Evolutionary conservation across 164 flowering plant species (phyloP).

Genomic region (Chimonanthus praecox): DNA sequence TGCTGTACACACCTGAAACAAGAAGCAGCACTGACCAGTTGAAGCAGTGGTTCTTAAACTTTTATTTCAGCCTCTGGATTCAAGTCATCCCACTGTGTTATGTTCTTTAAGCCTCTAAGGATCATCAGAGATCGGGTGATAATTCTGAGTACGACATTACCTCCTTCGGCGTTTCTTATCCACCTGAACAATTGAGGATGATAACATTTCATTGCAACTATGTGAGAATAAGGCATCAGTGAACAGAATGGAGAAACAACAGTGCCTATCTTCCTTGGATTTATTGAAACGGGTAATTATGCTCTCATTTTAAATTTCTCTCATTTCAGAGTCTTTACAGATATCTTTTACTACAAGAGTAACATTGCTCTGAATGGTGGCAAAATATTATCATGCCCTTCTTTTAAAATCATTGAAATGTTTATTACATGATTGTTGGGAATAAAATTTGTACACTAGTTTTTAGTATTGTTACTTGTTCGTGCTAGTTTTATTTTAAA

Average conservation of each 20-base stretch:
- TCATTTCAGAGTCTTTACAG: too few relatives aligned
- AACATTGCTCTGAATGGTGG: too few relatives aligned
- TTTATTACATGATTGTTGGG: too few relatives aligned
- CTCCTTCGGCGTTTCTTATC: constrained; percentile 9
- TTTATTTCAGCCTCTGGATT: neutral
- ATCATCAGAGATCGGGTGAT: neutral
- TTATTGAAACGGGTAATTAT: neutral
- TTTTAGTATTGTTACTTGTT: too few relatives aligned
- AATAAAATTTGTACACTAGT: too few relatives aligned
- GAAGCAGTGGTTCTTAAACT: neutral
- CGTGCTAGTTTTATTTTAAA: too few relatives aligned
- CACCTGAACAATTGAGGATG: neutral
- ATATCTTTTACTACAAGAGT: too few relatives aligned
- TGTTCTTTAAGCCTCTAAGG: constrained; percentile 1
- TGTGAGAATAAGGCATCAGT: neutral
- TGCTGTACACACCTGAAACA: constrained; percentile 3
- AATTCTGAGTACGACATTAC: neutral
- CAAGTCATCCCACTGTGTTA: neutral
- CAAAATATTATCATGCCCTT: too few relatives aligned
- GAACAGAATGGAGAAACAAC: too few relatives aligned
- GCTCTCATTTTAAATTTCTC: neutral
- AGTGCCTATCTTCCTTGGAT: neutral
- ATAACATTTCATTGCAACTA: neutral
- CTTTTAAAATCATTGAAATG: too few relatives aligned
- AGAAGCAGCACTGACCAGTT: neutral